phyloP scores from a whole-genome alignment of 2,329 filamentous ascomycete species.

The Nannizziopsis barbatae region DNA sequence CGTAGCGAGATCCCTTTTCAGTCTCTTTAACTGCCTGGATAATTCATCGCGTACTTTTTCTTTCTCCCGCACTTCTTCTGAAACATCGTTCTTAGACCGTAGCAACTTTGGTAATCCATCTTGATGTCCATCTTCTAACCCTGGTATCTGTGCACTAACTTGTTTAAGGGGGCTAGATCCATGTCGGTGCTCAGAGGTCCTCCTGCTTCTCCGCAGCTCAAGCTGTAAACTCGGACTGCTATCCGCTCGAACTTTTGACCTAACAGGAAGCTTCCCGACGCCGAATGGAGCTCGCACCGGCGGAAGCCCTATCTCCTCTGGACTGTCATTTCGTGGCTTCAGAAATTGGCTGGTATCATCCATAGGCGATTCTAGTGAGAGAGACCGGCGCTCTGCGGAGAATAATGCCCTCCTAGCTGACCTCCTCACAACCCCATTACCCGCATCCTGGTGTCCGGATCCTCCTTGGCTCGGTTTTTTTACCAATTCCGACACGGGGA shows the following conservation, averaged over 20 bases:
- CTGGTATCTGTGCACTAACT: slow-evolving; percentile 16
- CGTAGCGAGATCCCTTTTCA: slow-evolving; percentile 50
- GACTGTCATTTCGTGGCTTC: slow-evolving; percentile 15
- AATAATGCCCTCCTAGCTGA: slow-evolving; percentile 6
- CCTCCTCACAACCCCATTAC: background rate
- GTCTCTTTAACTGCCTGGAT: slow-evolving; percentile 43
- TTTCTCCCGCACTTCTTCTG: slow-evolving; percentile 33
- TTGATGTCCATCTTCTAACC: slow-evolving; percentile 12
- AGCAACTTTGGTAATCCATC: slow-evolving; percentile 6
- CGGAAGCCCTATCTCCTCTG: slow-evolving; percentile 54
- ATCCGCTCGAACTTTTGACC: slow-evolving; percentile 24
- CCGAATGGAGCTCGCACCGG: slow-evolving; percentile 35
- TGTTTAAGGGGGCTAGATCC: slow-evolving; percentile 26
- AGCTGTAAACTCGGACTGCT: slow-evolving; percentile 29
- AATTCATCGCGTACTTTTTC: slow-evolving; percentile 45
- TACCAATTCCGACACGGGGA: background rate
- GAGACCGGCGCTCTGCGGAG: background rate
- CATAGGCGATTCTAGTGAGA: too few relatives aligned
- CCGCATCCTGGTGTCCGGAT: background rate
- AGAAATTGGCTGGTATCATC: too few relatives aligned
- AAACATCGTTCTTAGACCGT: slow-evolving; percentile 14
- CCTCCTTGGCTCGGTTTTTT: background rate
- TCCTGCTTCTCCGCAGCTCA: slow-evolving; percentile 20
- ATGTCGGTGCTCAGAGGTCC: slow-evolving; percentile 18
- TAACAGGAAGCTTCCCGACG: slow-evolving; percentile 26